A percentile compares a stretch with the other conserved stretches of the same genome.
These are phyloP conservation scores for Globisporangium polare DNA, from an alignment of 352 stramenopile genomes.

Conservation along the genomic window DNA sequence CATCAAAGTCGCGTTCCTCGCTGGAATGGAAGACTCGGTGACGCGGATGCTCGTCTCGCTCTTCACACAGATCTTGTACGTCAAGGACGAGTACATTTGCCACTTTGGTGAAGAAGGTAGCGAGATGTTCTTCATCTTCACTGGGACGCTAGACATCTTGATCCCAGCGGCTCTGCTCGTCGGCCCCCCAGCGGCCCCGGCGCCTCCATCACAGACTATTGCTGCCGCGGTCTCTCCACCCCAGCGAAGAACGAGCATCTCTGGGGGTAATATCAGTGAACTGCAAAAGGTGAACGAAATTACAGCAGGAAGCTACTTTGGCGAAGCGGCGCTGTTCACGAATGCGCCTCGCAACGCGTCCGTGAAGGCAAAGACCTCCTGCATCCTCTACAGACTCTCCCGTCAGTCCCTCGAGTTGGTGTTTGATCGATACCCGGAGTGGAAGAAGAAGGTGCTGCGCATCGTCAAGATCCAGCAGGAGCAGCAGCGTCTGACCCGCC, in stretches of 20 bases:
- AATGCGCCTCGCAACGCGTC: slow-evolving; percentile 50
- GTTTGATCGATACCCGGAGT: slow-evolving; percentile 55
- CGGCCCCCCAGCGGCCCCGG: background rate
- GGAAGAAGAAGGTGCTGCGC: slow-evolving; percentile 58
- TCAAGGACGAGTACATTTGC: slow-evolving; percentile 57
- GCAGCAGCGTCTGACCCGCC: slow-evolving; percentile 43
- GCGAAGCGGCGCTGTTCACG: slow-evolving; percentile 52
- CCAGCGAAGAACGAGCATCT: background rate
- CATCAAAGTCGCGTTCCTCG: slow-evolving; percentile 63
- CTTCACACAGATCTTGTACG: slow-evolving; percentile 52
- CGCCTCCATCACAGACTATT: background rate
- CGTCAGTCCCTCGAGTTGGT: slow-evolving; percentile 54
- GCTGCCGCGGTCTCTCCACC: background rate
- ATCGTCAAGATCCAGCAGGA: slow-evolving; percentile 66
- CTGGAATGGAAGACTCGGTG: slow-evolving; percentile 46
- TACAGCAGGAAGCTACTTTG: slow-evolving; percentile 55
- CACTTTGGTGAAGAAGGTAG: slow-evolving; percentile 50
- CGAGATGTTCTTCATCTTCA: slow-evolving; percentile 74
- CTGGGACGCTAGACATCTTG: slow-evolving; percentile 50
- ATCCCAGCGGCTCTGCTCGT: slow-evolving; percentile 20
- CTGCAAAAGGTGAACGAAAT: slow-evolving; percentile 59
- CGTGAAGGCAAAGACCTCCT: slow-evolving; percentile 60
- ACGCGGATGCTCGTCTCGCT: slow-evolving; percentile 54
- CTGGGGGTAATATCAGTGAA: background rate
- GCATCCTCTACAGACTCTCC: slow-evolving; percentile 54